A percentile compares a stretch with the other conserved stretches of the same genome.
phyloP scores from a whole-genome alignment of 148 eudicot genomes.

The Diospyros kaki region DNA sequence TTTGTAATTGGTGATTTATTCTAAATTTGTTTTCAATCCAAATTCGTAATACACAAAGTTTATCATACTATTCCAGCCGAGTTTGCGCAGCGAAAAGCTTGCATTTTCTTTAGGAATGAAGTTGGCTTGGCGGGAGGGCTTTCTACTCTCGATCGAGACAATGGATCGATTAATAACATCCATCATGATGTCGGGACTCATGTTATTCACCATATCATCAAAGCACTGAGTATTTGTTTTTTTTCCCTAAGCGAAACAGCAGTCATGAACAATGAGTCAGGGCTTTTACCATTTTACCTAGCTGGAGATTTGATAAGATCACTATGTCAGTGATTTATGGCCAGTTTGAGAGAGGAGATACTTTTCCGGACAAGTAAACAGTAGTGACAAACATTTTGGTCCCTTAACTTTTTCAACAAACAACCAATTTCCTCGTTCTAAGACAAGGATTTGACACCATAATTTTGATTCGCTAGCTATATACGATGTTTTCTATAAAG shows the following conservation, averaged over 20 bases:
- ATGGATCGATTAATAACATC: constrained; percentile 39
- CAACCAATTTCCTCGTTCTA: no score
- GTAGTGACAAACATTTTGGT: no score
- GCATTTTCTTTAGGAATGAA: constrained; percentile 34
- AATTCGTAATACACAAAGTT: neutral
- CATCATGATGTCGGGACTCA: constrained; percentile 47
- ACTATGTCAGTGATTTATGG: constrained; percentile 31
- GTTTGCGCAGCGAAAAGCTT: neutral
- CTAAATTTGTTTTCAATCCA: neutral
- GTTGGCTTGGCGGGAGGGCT: constrained; percentile 41
- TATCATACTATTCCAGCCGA: neutral
- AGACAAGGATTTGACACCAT: no score
- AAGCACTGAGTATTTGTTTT: constrained; percentile 33
- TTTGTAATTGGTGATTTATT: no score
- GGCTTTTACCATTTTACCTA: constrained; percentile 40
- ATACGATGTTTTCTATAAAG: no score
- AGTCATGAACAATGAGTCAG: constrained; percentile 15
- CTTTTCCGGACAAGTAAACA: no score
- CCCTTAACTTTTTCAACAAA: no score
- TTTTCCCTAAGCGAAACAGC: neutral
- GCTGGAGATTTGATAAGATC: constrained; percentile 27
- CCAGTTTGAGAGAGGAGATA: no score
- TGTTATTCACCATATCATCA: constrained; percentile 53
- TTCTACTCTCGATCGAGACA: constrained; percentile 46
- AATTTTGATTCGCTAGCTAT: no score